A percentile compares a stretch with the other conserved stretches of the same genome.
phyloP scores from a whole-genome alignment of 805 yeast genomes.

The Ogataea siamensis region DNA sequence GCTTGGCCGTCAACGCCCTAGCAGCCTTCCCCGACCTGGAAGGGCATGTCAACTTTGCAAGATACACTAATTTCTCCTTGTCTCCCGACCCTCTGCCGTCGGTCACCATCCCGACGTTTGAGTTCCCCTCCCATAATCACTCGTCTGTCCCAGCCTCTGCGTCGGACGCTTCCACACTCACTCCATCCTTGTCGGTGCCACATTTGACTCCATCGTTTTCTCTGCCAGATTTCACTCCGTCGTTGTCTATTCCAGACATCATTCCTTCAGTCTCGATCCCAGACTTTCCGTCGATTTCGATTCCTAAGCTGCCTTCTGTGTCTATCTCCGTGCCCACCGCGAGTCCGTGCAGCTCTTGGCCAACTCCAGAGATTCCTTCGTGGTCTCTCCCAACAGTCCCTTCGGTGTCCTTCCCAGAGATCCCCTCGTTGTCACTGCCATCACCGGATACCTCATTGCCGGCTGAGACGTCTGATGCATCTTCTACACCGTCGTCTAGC shows the following conservation, averaged over 20 bases:
- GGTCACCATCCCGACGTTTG: not conserved
- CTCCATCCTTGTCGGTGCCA: not conserved
- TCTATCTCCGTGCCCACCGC: constrained; percentile 1
- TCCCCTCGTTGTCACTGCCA: not conserved
- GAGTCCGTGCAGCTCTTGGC: not conserved
- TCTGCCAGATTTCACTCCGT: not conserved
- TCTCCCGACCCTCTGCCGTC: not conserved
- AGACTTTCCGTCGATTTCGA: too few relatives aligned
- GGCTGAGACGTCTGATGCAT: not conserved
- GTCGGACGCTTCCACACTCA: not conserved
- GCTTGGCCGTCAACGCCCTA: constrained; percentile 1
- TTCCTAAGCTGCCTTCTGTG: not conserved
- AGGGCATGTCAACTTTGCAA: not conserved
- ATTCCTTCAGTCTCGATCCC: not conserved
- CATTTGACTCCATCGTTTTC: not conserved
- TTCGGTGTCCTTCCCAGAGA: too few relatives aligned
- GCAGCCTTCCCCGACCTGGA: not conserved
- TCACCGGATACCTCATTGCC: not conserved
- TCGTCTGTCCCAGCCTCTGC: not conserved
- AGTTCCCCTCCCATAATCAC: not conserved
- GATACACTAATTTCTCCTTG: constrained; percentile 1
- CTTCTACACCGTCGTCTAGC: too few relatives aligned
- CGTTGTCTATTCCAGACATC: not conserved
- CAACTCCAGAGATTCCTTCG: not conserved
- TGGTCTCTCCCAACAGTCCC: not conserved